Percentiles rank a stretch among this genome's conserved stretches.
Conservation (phyloP, 306 rosid species). For the Trifolium pratense region DNA sequence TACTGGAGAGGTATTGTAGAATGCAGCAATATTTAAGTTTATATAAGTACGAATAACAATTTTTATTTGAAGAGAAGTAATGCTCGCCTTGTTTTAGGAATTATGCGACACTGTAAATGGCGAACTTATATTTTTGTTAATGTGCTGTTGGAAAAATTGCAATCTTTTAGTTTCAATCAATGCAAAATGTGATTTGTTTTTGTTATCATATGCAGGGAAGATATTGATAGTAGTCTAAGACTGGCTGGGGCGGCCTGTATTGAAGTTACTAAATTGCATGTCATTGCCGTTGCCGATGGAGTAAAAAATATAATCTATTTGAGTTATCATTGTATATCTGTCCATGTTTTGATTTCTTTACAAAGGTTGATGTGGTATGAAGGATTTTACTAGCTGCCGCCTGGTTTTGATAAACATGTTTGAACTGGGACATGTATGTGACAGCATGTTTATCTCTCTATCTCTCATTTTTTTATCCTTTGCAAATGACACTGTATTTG, state of each 20-base stretch:
- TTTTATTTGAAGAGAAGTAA: not conserved
- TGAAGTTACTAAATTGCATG: not conserved
- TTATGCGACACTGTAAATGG: not conserved
- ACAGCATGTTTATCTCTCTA: not conserved
- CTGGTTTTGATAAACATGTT: conserved; percentile 7
- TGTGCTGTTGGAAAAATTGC: conserved; percentile 12
- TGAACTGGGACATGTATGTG: conserved; percentile 17
- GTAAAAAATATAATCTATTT: not conserved
- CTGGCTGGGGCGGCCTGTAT: conserved; percentile 21
- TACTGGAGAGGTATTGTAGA: conserved; percentile 42
- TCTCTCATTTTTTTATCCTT: not conserved
- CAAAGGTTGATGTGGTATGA: conserved; percentile 33
- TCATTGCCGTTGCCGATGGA: conserved; percentile 9
- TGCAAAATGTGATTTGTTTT: conserved; percentile 25
- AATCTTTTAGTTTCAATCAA: conserved; percentile 7
- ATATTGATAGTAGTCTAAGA: conserved; percentile 41
- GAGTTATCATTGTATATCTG: conserved; percentile 1
- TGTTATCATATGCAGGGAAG: conserved; percentile 62
- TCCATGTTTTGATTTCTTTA: conserved; percentile 2
- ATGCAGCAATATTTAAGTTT: not conserved
- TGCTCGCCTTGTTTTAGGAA: conserved; percentile 13
- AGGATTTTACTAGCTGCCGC: conserved; percentile 12
- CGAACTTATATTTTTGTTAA: not conserved
- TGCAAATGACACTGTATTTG: not conserved
- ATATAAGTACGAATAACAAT: not conserved